Conservation (phyloP, 2,329 filamentous ascomycete species). For the Neophaeococcomyces mojaviensis region DNA sequence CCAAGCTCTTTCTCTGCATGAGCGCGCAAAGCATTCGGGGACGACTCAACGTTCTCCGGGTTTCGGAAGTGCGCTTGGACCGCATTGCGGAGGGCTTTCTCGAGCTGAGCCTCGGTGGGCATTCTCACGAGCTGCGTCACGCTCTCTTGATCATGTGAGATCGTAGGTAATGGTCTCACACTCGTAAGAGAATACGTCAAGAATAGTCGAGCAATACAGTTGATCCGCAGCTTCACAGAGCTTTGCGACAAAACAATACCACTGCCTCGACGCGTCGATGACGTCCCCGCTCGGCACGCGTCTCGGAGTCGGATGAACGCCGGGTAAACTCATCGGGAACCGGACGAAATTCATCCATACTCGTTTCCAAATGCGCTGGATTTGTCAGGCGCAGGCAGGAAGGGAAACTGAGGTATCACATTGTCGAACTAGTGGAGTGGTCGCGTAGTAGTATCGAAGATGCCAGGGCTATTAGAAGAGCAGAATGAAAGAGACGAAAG, state of each 20-base stretch:
- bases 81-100: conserved; percentile 32
- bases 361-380: neutral
- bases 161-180: too few relatives aligned
- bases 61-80: conserved; percentile 13
- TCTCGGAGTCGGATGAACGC: too few relatives aligned
- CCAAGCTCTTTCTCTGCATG: conserved; percentile 46
- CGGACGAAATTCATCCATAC: neutral
- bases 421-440: neutral
- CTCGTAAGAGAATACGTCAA: too few relatives aligned
- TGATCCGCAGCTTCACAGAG: conserved; percentile 22
- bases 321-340: neutral
- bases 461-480: conserved; percentile 8
- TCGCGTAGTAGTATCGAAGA: neutral
- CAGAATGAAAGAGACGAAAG: neutral
- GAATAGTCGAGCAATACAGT: too few relatives aligned
- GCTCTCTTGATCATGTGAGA: neutral
- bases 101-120: conserved; percentile 31
- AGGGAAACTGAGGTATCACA: neutral
- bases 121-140: conserved; percentile 6
- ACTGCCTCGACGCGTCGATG: neutral
- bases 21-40: conserved; percentile 49
- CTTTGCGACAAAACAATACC: conserved; percentile 26
- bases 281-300: too few relatives aligned
- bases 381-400: neutral
- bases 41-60: conserved; percentile 41